These are phyloP conservation scores for Exophiala viscosa DNA, from an alignment of 2,329 filamentous ascomycete genomes.

Conservation along the genomic window DNA sequence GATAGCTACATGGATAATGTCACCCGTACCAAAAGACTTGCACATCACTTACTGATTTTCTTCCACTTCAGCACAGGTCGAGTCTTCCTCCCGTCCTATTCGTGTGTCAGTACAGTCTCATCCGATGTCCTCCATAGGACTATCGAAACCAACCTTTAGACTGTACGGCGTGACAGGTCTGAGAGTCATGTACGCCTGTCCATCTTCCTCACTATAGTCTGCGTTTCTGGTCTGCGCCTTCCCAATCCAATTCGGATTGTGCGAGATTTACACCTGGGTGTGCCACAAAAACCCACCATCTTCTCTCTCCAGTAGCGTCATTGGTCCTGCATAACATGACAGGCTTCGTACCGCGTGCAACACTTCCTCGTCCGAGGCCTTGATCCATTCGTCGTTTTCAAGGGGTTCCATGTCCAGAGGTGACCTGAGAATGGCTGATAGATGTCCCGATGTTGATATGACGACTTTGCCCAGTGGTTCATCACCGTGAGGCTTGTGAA, in stretches of 20 bases:
- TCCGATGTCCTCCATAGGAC: neutral
- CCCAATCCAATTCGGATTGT: conserved; percentile 19
- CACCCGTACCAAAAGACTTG: no score
- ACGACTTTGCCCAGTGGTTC: conserved; percentile 16
- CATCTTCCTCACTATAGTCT: conserved; percentile 2
- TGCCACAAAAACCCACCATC: conserved; percentile 16
- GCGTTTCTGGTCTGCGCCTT: conserved; percentile 15
- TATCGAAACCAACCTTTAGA: conserved; percentile 12
- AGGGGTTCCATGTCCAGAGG: conserved; percentile 7
- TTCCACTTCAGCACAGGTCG: conserved; percentile 19
- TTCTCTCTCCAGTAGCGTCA: conserved; percentile 12
- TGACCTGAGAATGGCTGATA: conserved; percentile 13
- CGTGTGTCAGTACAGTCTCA: neutral
- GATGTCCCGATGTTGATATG: conserved; percentile 14
- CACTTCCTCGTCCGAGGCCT: conserved; percentile 15
- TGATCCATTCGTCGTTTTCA: conserved; percentile 3
- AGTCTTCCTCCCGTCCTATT: conserved; percentile 15
- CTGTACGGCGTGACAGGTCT: conserved; percentile 14
- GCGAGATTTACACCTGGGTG: conserved; percentile 16
- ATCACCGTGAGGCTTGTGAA: conserved; percentile 17
- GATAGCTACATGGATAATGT: no score
- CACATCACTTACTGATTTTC: conserved; percentile 11
- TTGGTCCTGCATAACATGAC: conserved; percentile 12
- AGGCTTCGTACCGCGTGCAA: conserved; percentile 9
- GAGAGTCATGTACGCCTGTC: conserved; percentile 12